Conservation (phyloP, 495 filamentous ascomycete species). For the Antarctomyces pellizariae region DNA sequence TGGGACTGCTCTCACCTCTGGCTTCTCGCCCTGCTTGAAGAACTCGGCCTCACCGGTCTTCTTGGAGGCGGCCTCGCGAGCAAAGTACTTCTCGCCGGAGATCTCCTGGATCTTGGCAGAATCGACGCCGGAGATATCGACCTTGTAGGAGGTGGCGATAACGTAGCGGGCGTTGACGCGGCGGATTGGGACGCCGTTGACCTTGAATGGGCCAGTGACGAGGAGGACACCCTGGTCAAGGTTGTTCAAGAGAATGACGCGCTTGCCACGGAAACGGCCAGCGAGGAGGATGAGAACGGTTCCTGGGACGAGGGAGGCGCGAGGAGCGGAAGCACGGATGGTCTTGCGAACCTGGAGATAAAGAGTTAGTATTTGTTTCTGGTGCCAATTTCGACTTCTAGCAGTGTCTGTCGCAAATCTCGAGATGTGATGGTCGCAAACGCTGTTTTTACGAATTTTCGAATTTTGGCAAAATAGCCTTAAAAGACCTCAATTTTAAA, state of each 20-base stretch:
- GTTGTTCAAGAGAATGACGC: constrained; percentile 92
- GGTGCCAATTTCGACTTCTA: neutral
- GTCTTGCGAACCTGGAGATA: constrained; percentile 85
- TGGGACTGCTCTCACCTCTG: constrained; percentile 43
- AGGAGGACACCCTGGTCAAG: constrained; percentile 93
- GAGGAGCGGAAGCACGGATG: constrained; percentile 59
- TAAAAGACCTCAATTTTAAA: too few relatives aligned
- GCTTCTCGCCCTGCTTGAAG: constrained; percentile 95
- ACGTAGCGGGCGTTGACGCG: constrained; percentile 98
- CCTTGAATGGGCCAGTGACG: constrained; percentile 97
- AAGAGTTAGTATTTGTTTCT: too few relatives aligned
- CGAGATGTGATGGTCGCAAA: too few relatives aligned
- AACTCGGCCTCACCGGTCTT: constrained; percentile 91
- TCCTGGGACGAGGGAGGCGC: constrained; percentile 73
- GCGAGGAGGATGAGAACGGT: constrained; percentile 94
- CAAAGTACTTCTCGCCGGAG: constrained; percentile 70
- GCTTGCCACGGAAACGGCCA: constrained; percentile 99
- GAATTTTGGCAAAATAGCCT: too few relatives aligned
- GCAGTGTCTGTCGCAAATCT: neutral
- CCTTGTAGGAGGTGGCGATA: constrained; percentile 80
- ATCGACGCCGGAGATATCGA: constrained; percentile 72
- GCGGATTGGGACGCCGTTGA: constrained; percentile 97
- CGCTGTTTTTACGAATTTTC: too few relatives aligned
- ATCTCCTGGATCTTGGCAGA: constrained; percentile 65
- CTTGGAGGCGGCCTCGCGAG: constrained; percentile 71